Base-by-base conservation (phyloP, 805 yeast species). In the Candida chauliodis region DNA sequence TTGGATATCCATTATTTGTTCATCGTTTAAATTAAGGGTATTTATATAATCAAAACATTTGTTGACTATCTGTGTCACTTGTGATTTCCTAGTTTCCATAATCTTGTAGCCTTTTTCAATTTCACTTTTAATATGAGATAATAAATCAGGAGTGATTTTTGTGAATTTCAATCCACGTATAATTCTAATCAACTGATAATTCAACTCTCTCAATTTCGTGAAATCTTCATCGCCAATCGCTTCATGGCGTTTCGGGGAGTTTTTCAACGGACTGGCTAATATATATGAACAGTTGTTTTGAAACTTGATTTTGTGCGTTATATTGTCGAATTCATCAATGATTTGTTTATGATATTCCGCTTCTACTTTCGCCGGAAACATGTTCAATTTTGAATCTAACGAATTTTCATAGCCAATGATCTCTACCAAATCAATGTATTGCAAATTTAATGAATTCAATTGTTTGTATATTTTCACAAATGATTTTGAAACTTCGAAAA, bases 141-240 rank as follows among this genome's bases (percentile, higher is more conserved):
- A 34, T 2, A 57, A 40, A 1, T 63, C 68, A 11, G 47, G 51
- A 2, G 68, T 55, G n/a, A 69, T 50, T 37, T 65, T 67, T 24
- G 71, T 59, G 14, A 66, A 40, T 35, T 58, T 63, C 30, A 68
- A 50, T 7, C 56, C 47, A 14, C 71, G 49, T 18, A 69, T 61
- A 1, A 59, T 60, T 24, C 59, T 46, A 8, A 67, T 64, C 9
- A 69, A 47, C 26, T 58, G 58, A 47, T 66, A 63, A 42, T 68
- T 68, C 16, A 64, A 36, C 15, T 66, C 70, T 23, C 68, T 49
- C 8, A 67, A 51, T 5, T 51, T 40, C 24, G 48, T 42, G 55
- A 63, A 52, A 24, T 50, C 52, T 1, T 50, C 48, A 2, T 26
- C 7, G 11, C 10, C 5, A 4, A 41, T 34, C 7, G 31, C 43